Percentiles rank a stretch among this genome's conserved stretches.
Conservation (phyloP, 2,329 filamentous ascomycete genomes). For the Aureobasidium mangrovei region DNA sequence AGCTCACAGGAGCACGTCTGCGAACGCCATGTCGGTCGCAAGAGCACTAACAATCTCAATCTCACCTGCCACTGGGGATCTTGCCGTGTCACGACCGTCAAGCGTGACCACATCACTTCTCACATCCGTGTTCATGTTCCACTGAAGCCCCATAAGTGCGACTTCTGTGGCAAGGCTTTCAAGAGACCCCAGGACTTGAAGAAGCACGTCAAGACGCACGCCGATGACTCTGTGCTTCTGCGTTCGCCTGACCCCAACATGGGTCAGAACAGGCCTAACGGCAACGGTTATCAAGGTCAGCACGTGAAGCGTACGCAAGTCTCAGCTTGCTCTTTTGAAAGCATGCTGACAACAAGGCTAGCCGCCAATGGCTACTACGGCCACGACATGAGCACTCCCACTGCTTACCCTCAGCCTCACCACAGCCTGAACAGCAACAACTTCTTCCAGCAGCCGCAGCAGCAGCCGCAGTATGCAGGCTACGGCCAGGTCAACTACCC, state of each 20-base stretch:
- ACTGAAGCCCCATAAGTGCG: slow-evolving; percentile 96
- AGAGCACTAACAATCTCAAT: slow-evolving; percentile 98
- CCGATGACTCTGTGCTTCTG: slow-evolving; percentile 77
- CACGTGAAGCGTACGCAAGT: slow-evolving; percentile 20
- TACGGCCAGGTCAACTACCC: slow-evolving; percentile 40
- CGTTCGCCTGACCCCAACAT: slow-evolving; percentile 53
- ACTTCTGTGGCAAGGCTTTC: slow-evolving; percentile 97
- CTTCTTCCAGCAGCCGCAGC: slow-evolving; percentile 21
- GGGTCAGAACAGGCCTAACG: slow-evolving; percentile 20
- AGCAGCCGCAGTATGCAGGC: slow-evolving; percentile 26
- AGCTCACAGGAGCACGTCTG: slow-evolving; percentile 80
- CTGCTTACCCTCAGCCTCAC: slow-evolving; percentile 21
- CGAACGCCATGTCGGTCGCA: slow-evolving; percentile 95
- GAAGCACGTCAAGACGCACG: slow-evolving; percentile 99
- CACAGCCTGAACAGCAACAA: slow-evolving; percentile 21
- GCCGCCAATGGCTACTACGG: slow-evolving; percentile 24
- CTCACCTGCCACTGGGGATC: slow-evolving; percentile 95
- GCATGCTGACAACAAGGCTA: background rate
- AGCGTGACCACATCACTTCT: slow-evolving; percentile 98
- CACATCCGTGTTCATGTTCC: slow-evolving; percentile 99
- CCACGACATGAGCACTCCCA: slow-evolving; percentile 13
- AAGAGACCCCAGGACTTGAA: slow-evolving; percentile 98
- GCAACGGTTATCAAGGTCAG: slow-evolving; percentile 26
- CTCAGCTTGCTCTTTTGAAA: background rate
- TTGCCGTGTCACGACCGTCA: slow-evolving; percentile 93